Base-by-base conservation (phyloP, 352 stramenopile species). In the Globisporangium emineosum region DNA sequence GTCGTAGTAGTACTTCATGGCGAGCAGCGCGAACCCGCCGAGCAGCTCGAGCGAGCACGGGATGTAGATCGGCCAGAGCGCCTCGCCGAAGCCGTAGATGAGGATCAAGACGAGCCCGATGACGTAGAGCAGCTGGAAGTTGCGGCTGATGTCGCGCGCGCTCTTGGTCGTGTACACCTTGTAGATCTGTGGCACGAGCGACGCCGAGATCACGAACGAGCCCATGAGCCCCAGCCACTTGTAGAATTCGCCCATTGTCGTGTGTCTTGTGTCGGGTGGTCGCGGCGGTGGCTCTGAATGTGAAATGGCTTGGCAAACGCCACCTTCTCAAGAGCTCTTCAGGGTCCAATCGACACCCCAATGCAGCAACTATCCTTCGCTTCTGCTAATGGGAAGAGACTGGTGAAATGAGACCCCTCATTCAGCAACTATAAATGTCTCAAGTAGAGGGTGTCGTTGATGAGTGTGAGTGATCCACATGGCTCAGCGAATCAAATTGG, bases 1-100 rank as follows among this genome's bases (percentile, higher is more conserved):
- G 54, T 76, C 65, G 66, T 72, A 79, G 51, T 65, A 70, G 37
- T 74, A 56, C 63, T 80, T 83, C 65, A 76, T 70, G 30, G 65
- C 49, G 23, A 82, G 56, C 47, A 81, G 59, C 7, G 59, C 37
- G 43, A 76, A 3, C 3, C 55, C 66, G 17, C 70, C 73, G 27
- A 78, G 23, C 32, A 80, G 64, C 51, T 83, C 76, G 52, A 81
- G 64, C 42, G 73, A 62, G 57, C 64, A 73, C 52, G 76, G 76
- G 49, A 83, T 73, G 59, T 75, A 83, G 52, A 83, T 79, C 27
- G 76, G 76, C 66, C 68, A 83, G n/a, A 83, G 68, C 19, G 45
- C 57, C 32, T 81, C 68, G 53, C 73, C 76, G 49, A 77, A 49
- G 27, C 70, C 73, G 56, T 83, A 83, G 17, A 77, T 55, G 25